phyloP scores from a whole-genome alignment of 768 basidiomycete species.

The Leccinum subtestaceum region DNA sequence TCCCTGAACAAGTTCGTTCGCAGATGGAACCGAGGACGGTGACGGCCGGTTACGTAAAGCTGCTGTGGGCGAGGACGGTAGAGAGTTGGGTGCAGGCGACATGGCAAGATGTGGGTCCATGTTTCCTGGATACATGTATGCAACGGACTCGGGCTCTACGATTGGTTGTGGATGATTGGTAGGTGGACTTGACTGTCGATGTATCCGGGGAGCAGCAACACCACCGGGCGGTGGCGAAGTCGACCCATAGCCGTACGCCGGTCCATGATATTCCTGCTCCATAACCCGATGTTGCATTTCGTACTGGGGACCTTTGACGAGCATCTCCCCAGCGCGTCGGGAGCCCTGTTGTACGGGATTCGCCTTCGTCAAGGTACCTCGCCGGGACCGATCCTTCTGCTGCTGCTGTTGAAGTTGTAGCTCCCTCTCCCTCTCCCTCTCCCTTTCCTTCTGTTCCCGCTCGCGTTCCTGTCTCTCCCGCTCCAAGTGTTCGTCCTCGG shows the following conservation, averaged over 20 bases:
- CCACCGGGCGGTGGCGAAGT: conserved; percentile 25
- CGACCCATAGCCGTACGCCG: conserved; percentile 26
- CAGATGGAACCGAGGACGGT: conserved; percentile 36
- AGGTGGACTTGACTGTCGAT: conserved; percentile 27
- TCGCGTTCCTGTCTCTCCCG: conserved; percentile 57
- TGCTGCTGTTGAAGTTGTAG: conserved; percentile 35
- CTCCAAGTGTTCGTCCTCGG: conserved; percentile 44
- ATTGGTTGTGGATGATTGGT: conserved; percentile 29
- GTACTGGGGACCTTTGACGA: conserved; percentile 86
- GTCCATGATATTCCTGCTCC: conserved; percentile 76
- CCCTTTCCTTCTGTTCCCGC: conserved; percentile 42
- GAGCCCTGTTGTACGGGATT: conserved; percentile 45
- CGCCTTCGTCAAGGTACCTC: conserved; percentile 67
- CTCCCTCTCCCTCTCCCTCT: conserved; percentile 25
- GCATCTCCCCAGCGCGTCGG: conserved; percentile 76
- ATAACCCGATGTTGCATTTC: conserved; percentile 93
- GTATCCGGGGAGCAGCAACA: conserved; percentile 19
- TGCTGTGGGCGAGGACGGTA: conserved; percentile 23
- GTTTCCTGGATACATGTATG: conserved; percentile 25
- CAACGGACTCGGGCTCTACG: conserved; percentile 29
- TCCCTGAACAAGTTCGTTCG: conserved; percentile 16
- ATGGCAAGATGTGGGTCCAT: conserved; percentile 49
- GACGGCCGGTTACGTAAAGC: conserved; percentile 22
- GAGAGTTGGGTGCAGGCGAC: conserved; percentile 33
- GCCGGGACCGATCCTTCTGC: conserved; percentile 39